Evolutionary conservation across 768 basidiomycete genomes (phyloP).

Genomic region (Suillus decipiens): DNA sequence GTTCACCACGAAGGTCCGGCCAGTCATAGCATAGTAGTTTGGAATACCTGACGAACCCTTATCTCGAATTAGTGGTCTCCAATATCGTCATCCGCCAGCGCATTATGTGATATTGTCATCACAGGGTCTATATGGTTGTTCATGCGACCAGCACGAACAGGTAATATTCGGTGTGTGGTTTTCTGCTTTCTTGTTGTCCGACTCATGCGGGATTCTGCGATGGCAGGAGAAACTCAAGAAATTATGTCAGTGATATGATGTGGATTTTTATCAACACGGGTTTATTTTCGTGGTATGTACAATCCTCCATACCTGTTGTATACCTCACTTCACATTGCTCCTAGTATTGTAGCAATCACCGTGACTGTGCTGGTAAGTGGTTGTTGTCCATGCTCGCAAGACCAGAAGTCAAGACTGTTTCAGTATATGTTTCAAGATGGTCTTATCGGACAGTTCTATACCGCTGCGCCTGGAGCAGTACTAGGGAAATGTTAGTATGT

Average conservation of each 20-base stretch:
- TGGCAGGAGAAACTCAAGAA: background rate
- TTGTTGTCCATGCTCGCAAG: background rate
- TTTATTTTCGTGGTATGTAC: constrained; percentile 19
- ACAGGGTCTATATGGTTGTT: constrained; percentile 19
- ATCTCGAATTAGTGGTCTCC: constrained; percentile 12
- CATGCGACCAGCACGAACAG: constrained; percentile 16
- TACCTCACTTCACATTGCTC: background rate
- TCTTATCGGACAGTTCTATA: constrained; percentile 8
- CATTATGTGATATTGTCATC: constrained; percentile 23
- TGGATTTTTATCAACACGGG: constrained; percentile 22
- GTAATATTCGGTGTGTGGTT: constrained; percentile 14
- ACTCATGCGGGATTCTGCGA: constrained; percentile 8
- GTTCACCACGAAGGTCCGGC: constrained; percentile 12
- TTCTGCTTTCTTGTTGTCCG: background rate
- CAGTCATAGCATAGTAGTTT: background rate
- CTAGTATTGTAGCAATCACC: constrained; percentile 12
- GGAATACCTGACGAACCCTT: background rate
- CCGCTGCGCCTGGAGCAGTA: constrained; percentile 14
- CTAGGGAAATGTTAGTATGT: constrained; percentile 20
- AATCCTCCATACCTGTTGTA: background rate
- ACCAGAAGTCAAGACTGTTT: background rate
- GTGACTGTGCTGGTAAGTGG: constrained; percentile 18
- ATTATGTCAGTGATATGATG: constrained; percentile 20
- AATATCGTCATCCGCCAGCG: constrained; percentile 15
- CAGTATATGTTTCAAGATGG: constrained; percentile 21